Base-by-base conservation (phyloP, 176 grass and related monocot species). In the Carex scoparia region DNA sequence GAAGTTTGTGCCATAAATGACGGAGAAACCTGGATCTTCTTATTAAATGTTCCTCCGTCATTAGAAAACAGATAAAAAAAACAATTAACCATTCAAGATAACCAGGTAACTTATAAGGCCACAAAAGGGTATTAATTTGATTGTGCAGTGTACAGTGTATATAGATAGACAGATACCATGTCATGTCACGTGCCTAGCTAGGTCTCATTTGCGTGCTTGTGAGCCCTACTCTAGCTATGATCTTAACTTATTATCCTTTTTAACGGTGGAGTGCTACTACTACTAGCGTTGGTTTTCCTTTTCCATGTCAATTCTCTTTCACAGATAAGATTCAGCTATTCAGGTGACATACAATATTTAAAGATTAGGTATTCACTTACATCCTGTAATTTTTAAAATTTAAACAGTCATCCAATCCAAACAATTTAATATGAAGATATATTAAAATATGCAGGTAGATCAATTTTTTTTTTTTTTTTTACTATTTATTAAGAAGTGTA, bases 141-240 rank as follows among this genome's bases (percentile, higher is more conserved):
- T 44, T 19, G 40, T 23, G 18, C 9, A 75, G 0, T 53, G 44
- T 75, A 75, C 6, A 54, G 3, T 70, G 37, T 14, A 13, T 44
- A 65, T 19, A 48, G 19, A 46, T 44, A 53, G 38, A 40, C 5
- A 48, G 19, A 46, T 63, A 66, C 44, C 60, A 82, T 82, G 62
- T 82, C 80, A 82, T 53, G 61, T 82, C 80, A 82, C 51, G 80
- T 82, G 80, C 78, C 58, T 59, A 42, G 31, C 80, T 67, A 82
- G 61, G 80, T 10, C 37, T 82, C 19, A 23, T 82, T 14, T 82
- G 80, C 44, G 61, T 51, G 59, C 59, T 67, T 65, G 62, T 82
- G 61, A 82, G 71, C 46, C 71, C 71, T 82, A 82, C 44, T 61
- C 62, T 82, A 65, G 7, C 60, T 61, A 65, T 37, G 16, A 44